Evolutionary conservation across 2,329 filamentous ascomycete genomes (phyloP).

Genomic region (Thielaviopsis musarum): DNA sequence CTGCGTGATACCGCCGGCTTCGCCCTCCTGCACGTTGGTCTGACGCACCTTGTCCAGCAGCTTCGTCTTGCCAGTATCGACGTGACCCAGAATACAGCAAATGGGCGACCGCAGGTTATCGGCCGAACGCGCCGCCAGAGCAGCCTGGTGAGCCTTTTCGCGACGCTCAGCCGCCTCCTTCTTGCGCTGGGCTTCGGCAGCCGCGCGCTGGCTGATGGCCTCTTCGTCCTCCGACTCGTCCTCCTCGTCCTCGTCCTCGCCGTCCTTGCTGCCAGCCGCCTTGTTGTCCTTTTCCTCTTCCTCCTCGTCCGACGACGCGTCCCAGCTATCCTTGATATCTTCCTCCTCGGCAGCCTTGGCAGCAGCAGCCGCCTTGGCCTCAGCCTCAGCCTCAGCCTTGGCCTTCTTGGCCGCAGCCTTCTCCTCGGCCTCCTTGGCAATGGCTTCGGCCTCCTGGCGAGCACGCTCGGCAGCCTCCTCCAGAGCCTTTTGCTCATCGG

Average conservation of each 20-base stretch:
- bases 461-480: slow-evolving; percentile 65
- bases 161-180: slow-evolving; percentile 76
- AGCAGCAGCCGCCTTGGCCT: slow-evolving; percentile 36
- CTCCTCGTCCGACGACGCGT: slow-evolving; percentile 67
- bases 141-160: slow-evolving; percentile 80
- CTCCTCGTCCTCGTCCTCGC: slow-evolving; percentile 22
- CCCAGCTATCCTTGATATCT: slow-evolving; percentile 87
- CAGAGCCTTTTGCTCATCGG: slow-evolving; percentile 58
- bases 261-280: slow-evolving; percentile 15
- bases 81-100: slow-evolving; percentile 98
- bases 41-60: slow-evolving; percentile 95
- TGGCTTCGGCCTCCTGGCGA: slow-evolving; percentile 48
- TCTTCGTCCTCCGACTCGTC: slow-evolving; percentile 57
- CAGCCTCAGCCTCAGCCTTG: slow-evolving; percentile 37
- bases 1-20: slow-evolving; percentile 98
- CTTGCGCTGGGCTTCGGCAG: slow-evolving; percentile 62
- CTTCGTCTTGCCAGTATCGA: slow-evolving; percentile 99
- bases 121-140: slow-evolving; percentile 75
- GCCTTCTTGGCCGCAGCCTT: slow-evolving; percentile 42
- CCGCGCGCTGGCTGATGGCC: slow-evolving; percentile 53
- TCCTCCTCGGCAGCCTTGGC: slow-evolving; percentile 50
- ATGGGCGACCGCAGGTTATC: slow-evolving; percentile 94
- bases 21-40: slow-evolving; percentile 96
- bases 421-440: slow-evolving; percentile 43
- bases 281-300: slow-evolving; percentile 29